Evolutionary conservation across 495 filamentous ascomycete genomes (phyloP).

Genomic region (Neurospora sp.): DNA sequence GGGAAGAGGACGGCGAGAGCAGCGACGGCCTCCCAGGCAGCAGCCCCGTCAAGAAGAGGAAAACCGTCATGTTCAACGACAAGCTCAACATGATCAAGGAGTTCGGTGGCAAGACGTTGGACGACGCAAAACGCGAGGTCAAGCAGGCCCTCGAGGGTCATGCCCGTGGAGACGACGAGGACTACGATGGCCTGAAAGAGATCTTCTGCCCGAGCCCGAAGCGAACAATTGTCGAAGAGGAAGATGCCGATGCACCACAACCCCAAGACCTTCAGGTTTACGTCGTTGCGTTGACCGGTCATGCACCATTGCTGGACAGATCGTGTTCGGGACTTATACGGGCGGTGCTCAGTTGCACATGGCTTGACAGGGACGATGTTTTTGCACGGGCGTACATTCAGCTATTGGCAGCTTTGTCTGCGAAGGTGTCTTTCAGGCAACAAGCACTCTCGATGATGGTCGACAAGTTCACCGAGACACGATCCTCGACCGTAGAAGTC

Average conservation of each 20-base stretch:
- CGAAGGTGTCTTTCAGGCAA: slow-evolving; percentile 51
- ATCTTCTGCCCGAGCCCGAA: slow-evolving; percentile 45
- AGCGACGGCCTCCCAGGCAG: slow-evolving; percentile 30
- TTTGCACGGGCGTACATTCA: slow-evolving; percentile 73
- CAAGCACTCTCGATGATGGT: slow-evolving; percentile 70
- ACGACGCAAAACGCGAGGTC: slow-evolving; percentile 62
- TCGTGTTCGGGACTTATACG: slow-evolving; percentile 66
- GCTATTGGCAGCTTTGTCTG: slow-evolving; percentile 71
- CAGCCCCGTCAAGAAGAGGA: slow-evolving; percentile 48
- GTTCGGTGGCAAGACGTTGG: slow-evolving; percentile 31
- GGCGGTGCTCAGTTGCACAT: slow-evolving; percentile 62
- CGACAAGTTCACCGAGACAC: slow-evolving; percentile 52
- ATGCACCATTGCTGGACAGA: slow-evolving; percentile 57
- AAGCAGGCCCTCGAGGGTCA: slow-evolving; percentile 61
- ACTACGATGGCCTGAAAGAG: slow-evolving; percentile 64
- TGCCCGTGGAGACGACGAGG: slow-evolving; percentile 54
- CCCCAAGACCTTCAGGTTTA: slow-evolving; percentile 56
- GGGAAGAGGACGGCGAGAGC: slow-evolving; percentile 31
- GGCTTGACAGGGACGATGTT: slow-evolving; percentile 73
- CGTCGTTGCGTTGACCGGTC: slow-evolving; percentile 65
- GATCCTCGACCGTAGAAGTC: slow-evolving; percentile 34
- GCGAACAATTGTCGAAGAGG: slow-evolving; percentile 18
- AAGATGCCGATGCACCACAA: slow-evolving; percentile 9
- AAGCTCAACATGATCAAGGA: slow-evolving; percentile 56
- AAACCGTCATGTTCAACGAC: slow-evolving; percentile 62